Percentiles rank a stretch among this genome's conserved stretches.
Evolutionary conservation across 495 filamentous ascomycete genomes (phyloP).

Genomic region (Penicillium samsonianum): DNA sequence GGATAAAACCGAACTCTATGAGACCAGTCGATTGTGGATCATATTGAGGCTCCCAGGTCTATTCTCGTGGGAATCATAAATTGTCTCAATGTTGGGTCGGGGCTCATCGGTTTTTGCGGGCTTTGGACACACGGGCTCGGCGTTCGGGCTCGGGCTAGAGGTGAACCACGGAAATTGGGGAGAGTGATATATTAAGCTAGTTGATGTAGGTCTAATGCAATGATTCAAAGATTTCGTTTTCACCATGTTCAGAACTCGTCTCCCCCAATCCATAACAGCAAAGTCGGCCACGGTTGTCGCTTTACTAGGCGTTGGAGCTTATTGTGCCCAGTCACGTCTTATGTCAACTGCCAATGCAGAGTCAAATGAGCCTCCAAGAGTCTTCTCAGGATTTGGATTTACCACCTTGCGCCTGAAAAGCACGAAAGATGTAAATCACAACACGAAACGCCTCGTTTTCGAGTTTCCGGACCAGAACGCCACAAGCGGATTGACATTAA

Average conservation of each 20-base stretch:
- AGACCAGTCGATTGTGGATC: not conserved
- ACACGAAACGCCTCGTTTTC: slow-evolving; percentile 65
- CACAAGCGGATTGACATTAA: slow-evolving; percentile 53
- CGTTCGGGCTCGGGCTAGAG: not conserved
- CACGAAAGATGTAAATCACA: slow-evolving; percentile 60
- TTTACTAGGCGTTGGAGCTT: slow-evolving; percentile 22
- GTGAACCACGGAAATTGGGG: too few species aligned
- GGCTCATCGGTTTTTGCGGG: not conserved
- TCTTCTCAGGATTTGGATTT: slow-evolving; percentile 28
- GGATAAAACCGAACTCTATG: too few species aligned
- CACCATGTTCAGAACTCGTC: not conserved
- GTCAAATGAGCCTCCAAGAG: slow-evolving; percentile 20
- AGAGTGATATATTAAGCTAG: not conserved
- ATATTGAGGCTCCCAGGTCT: not conserved
- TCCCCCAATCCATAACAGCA: not conserved
- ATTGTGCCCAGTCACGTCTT: slow-evolving; percentile 20
- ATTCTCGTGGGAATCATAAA: not conserved
- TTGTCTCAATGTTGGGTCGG: not conserved
- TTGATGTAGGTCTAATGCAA: not conserved
- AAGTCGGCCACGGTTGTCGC: not conserved
- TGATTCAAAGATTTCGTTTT: not conserved
- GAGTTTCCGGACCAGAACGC: slow-evolving; percentile 54
- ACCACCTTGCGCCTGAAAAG: slow-evolving; percentile 40
- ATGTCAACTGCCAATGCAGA: slow-evolving; percentile 26
- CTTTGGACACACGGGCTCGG: slow-evolving; percentile 7